Evolutionary conservation across 306 rosid species (phyloP).

Genomic region (Cajanus cajan): DNA sequence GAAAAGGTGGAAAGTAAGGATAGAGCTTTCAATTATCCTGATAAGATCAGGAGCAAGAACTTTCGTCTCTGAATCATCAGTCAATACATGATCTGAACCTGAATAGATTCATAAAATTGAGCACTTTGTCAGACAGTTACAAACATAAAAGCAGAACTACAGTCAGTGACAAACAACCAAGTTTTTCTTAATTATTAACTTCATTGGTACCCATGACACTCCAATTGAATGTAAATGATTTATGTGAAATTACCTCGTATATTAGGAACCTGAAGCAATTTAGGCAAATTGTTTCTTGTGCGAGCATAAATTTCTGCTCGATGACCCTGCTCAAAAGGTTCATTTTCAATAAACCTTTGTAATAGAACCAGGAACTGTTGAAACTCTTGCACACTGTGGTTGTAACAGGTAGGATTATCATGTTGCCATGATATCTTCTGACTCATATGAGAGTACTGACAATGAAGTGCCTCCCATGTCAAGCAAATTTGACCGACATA

Average conservation of each 20-base stretch:
- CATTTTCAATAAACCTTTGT: constrained; percentile 92
- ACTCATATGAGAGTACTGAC: constrained; percentile 81
- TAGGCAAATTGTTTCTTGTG: constrained; percentile 60
- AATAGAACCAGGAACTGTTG: constrained; percentile 93
- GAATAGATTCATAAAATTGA: constrained; percentile 33
- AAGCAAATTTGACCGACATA: constrained; percentile 90
- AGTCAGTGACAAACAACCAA: not conserved
- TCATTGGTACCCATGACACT: not conserved
- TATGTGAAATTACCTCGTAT: constrained; percentile 52
- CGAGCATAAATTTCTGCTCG: constrained; percentile 79
- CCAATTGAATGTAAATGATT: not conserved
- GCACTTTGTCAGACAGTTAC: not conserved
- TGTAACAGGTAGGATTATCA: constrained; percentile 68
- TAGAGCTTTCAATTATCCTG: constrained; percentile 63
- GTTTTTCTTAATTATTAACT: not conserved
- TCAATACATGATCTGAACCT: constrained; percentile 64
- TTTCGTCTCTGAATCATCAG: constrained; percentile 50
- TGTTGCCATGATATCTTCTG: constrained; percentile 80
- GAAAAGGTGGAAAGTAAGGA: constrained; percentile 76
- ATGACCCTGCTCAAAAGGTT: constrained; percentile 82
- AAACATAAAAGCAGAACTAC: not conserved
- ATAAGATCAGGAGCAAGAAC: constrained; percentile 80
- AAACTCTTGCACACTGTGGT: constrained; percentile 77
- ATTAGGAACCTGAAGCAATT: constrained; percentile 85
- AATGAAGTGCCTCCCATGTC: constrained; percentile 98